Percentiles rank a stretch among this genome's conserved stretches.
Conservation (phyloP, 495 filamentous ascomycete genomes). For the Cudoniella acicularis region DNA sequence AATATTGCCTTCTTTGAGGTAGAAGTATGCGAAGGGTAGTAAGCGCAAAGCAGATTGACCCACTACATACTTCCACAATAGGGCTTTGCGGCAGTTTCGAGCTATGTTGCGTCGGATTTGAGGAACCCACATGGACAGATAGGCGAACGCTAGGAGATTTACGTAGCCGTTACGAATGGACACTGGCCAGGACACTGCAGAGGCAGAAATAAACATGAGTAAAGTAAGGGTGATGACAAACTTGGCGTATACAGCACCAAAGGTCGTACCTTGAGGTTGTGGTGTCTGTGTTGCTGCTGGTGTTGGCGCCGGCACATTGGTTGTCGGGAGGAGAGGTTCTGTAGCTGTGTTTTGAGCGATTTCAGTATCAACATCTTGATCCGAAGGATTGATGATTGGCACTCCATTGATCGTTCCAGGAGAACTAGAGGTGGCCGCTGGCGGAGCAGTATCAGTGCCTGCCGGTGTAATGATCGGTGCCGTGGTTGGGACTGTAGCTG, state of each 20-base stretch:
- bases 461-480: slow-evolving; percentile 18
- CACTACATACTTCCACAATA: slow-evolving; percentile 82
- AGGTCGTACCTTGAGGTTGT: slow-evolving; percentile 30
- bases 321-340: slow-evolving; percentile 20
- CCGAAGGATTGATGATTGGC: slow-evolving; percentile 77
- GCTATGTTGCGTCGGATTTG: slow-evolving; percentile 88
- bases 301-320: slow-evolving; percentile 7
- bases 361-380: slow-evolving; percentile 70
- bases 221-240: slow-evolving; percentile 70
- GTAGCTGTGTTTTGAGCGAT: slow-evolving; percentile 40
- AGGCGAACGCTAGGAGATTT: slow-evolving; percentile 61
- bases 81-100: slow-evolving; percentile 84
- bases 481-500: slow-evolving; percentile 1
- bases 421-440: slow-evolving; percentile 45
- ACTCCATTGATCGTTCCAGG: slow-evolving; percentile 28
- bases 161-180: slow-evolving; percentile 66
- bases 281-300: background rate
- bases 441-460: slow-evolving; percentile 52
- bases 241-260: slow-evolving; percentile 73
- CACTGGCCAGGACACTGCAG: slow-evolving; percentile 64
- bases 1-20: slow-evolving; percentile 68
- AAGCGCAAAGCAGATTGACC: slow-evolving; percentile 77
- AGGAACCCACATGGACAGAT: slow-evolving; percentile 87
- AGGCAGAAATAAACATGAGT: slow-evolving; percentile 69
- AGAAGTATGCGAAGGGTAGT: slow-evolving; percentile 78